Conservation (phyloP, 768 basidiomycete genomes). For the Macrocybe gigantea region DNA sequence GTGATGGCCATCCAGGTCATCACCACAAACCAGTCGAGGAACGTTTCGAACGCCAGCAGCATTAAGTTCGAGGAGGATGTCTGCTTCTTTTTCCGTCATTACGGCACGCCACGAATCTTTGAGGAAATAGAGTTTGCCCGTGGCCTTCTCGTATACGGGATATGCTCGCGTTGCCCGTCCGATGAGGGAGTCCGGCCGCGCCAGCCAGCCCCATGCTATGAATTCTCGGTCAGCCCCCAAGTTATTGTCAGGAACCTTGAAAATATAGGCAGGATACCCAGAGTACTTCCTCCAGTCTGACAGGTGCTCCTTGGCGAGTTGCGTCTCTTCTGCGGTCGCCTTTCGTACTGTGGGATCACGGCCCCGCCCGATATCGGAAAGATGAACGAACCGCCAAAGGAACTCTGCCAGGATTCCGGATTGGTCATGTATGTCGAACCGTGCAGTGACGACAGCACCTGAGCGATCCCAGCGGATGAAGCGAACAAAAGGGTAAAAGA, state of each 20-base stretch:
- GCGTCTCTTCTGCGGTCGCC: background rate
- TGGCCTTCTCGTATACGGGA: constrained; percentile 10
- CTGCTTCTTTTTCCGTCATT: constrained; percentile 10
- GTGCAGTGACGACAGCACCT: background rate
- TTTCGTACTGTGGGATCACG: background rate
- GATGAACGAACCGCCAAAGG: background rate
- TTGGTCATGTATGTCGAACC: background rate
- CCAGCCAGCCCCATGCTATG: constrained; percentile 11
- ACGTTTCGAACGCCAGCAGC: constrained; percentile 12
- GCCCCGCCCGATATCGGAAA: background rate
- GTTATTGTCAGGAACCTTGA: background rate
- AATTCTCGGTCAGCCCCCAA: constrained; percentile 1
- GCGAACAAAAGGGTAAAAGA: background rate
- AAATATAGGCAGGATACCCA: background rate
- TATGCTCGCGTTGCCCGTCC: constrained; percentile 14
- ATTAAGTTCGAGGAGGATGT: constrained; percentile 11
- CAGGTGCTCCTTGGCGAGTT: background rate
- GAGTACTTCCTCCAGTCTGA: background rate
- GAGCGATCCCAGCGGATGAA: background rate
- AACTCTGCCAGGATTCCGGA: background rate
- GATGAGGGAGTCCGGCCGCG: constrained; percentile 7
- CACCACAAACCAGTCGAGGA: constrained; percentile 19
- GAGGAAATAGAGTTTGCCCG: constrained; percentile 11
- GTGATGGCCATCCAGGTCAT: constrained; percentile 17
- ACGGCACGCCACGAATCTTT: constrained; percentile 21